These are phyloP conservation scores for Hymenoscyphus fructigenus DNA, from an alignment of 2,329 filamentous ascomycete species.

Conservation along the genomic window DNA sequence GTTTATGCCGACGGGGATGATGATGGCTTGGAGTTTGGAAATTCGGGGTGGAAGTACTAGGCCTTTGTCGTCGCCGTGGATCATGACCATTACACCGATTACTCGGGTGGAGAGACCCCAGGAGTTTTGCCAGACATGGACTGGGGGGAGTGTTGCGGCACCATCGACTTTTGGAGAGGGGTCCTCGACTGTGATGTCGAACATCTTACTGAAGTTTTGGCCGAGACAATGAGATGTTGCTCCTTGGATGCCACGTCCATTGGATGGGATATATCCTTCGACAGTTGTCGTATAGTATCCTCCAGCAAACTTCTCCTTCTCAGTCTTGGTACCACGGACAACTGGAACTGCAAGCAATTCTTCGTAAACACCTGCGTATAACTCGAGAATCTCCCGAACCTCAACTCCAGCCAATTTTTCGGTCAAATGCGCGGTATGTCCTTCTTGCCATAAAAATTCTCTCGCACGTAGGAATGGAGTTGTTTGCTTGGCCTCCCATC, in stretches of 20 bases:
- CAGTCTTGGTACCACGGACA: conserved; percentile 88
- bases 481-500: conserved; percentile 96
- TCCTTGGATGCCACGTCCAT: conserved; percentile 94
- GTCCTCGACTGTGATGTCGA: conserved; percentile 95
- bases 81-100: conserved; percentile 98
- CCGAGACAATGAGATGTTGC: conserved; percentile 88
- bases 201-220: conserved; percentile 99
- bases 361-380: conserved; percentile 90
- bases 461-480: conserved; percentile 85
- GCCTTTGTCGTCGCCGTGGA: conserved; percentile 94
- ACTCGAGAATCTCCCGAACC: conserved; percentile 88
- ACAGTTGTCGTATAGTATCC: conserved; percentile 96
- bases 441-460: conserved; percentile 98
- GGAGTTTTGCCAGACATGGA: conserved; percentile 97
- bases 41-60: conserved; percentile 90
- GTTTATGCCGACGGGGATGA: conserved; percentile 91
- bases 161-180: conserved; percentile 60
- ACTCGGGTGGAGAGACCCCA: conserved; percentile 97
- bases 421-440: conserved; percentile 75
- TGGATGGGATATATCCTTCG: conserved; percentile 94
- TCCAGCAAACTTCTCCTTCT: conserved; percentile 97
- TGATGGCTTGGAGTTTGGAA: conserved; percentile 78
- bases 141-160: conserved; percentile 72
- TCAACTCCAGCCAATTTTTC: conserved; percentile 79
- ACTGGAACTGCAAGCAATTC: conserved; percentile 92